Evolutionary conservation across 441 rosid genomes (phyloP), one percentile per base, ranked within the genome.

Genomic region (Cnidoscolus chayamansa): DNA sequence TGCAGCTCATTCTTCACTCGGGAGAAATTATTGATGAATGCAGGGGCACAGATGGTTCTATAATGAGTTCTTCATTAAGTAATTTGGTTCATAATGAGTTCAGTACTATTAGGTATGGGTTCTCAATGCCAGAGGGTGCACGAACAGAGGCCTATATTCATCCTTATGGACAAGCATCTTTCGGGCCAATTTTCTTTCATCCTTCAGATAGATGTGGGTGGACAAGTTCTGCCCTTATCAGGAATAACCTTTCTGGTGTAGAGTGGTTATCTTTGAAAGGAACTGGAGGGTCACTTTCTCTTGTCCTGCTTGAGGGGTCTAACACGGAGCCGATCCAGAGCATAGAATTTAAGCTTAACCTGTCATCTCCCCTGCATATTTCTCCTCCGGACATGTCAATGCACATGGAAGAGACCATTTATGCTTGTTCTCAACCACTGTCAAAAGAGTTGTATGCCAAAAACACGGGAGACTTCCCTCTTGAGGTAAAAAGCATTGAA

Each of bases 251-350:
- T 43, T 86, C 93, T 63, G 91, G 90, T 71, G 92, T 94, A 65
- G 97, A 90, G 76, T 89, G 95, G 95, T 68, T 89, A 57, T 80
- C 97, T 72, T 78, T 90, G 81, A 77, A 70, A 76, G 96, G 96
- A 78, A 65, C 67, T 62, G 93, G 96, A 63, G 91, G 87, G 16
- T 85, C 83, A 2, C 75, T 75, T 78, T 86, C 91, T 32, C 78
- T 90, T 50, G 82, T 75, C 50, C 71, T 90, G 72, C 61, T 84
- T 25, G 93, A 88, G 67, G 86, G 82, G 72, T 84, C 90, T 16
- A 25, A 25, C 25, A 25, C 25, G 25, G 83, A 83, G 62, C 89
- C 86, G 58, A 75, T 87, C 56, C 81, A 78, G 57, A 83, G 65
- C 61, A 68, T 92, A 78, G 93, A 88, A 72, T 90, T 88, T 74